Base-by-base conservation (phyloP, 257 asterid genomes). In the Sherardia arvensis region DNA sequence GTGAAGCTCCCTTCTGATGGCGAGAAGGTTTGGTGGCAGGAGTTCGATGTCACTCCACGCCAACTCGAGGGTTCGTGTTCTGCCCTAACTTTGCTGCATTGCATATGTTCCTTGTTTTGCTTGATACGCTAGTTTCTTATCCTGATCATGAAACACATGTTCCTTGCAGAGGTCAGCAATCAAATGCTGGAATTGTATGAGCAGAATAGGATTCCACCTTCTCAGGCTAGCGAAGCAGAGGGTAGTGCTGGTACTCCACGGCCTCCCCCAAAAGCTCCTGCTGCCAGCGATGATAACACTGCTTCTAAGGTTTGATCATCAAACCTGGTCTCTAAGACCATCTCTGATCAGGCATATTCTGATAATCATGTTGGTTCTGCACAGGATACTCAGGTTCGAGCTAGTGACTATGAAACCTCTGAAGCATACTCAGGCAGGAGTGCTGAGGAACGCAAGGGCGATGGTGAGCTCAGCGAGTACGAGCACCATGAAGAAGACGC, bases 21-120 rank as follows among this genome's bases (percentile, higher is more conserved):
- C 7, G 97, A 90, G 80, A 89, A 87, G 84, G 88, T 84, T 77
- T 93, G 99, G 99, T 90, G 99, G 99, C 99, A 90, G 80, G 99
- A 93, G 84, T 87, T 93, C 79, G 96, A 90, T 76, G 97, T 93
- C 80, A 90, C 95, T 76, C 99, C 99, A 73, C 97, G 90, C 79
- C 99, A 93, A 79, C 82, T 91, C 81, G 98, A 91, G 94, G 98
- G 98, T 91, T 56, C 78, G 94, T 80, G 71, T 66, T 79, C 77
- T 76, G 66, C 74, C 84, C 76, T 75, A 61, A 72, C 75, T 73
- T 72, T 78, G 40, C 51, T 73, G 78, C 66, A 68, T 70, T 58
- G 73, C 14, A 49, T 20, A 38, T 25, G 21, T 27, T 7, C 59
- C 53, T 53, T 28, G 43, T 70, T 20, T 14, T 56, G 9, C 21